Conservation (phyloP, 1,284 basidiomycete species). For the Microbotryum lychnidis-dioicae region DNA sequence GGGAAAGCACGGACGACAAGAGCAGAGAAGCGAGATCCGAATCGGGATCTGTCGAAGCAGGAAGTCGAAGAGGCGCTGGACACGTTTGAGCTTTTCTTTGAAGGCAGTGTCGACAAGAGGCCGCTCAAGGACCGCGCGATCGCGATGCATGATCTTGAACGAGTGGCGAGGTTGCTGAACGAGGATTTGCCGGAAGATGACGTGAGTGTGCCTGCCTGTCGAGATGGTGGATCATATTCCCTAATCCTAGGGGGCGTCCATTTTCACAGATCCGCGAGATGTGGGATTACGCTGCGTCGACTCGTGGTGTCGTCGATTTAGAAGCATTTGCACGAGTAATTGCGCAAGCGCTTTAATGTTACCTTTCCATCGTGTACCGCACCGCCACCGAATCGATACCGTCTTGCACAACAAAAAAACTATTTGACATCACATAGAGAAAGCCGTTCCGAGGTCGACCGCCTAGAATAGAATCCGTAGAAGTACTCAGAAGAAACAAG, state of each 20-base stretch:
- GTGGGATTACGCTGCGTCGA: conserved; percentile 31
- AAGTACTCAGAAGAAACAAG: neutral
- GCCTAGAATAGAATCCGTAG: neutral
- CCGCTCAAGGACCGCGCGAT: conserved; percentile 14
- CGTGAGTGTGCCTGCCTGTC: conserved; percentile 13
- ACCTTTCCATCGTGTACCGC: neutral
- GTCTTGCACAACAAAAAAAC: neutral
- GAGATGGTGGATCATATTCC: neutral
- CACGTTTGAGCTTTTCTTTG: conserved; percentile 34
- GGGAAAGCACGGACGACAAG: neutral
- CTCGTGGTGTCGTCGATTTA: conserved; percentile 20
- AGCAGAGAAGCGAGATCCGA: neutral
- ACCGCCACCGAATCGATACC: neutral
- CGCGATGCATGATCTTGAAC: conserved; percentile 29
- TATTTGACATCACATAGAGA: neutral
- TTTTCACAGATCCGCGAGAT: conserved; percentile 31
- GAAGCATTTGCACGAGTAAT: conserved; percentile 30
- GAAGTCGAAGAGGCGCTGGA: conserved; percentile 28
- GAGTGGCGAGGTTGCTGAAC: conserved; percentile 29
- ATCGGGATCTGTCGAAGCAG: conserved; percentile 6
- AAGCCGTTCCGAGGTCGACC: neutral
- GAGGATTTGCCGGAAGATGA: conserved; percentile 33
- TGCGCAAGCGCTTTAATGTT: conserved; percentile 19
- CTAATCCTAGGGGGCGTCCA: neutral
- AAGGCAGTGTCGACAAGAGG: conserved; percentile 10